These are phyloP conservation scores for Leishmania lainsoni DNA, from an alignment of 208 protist species.

Conservation along the genomic window DNA sequence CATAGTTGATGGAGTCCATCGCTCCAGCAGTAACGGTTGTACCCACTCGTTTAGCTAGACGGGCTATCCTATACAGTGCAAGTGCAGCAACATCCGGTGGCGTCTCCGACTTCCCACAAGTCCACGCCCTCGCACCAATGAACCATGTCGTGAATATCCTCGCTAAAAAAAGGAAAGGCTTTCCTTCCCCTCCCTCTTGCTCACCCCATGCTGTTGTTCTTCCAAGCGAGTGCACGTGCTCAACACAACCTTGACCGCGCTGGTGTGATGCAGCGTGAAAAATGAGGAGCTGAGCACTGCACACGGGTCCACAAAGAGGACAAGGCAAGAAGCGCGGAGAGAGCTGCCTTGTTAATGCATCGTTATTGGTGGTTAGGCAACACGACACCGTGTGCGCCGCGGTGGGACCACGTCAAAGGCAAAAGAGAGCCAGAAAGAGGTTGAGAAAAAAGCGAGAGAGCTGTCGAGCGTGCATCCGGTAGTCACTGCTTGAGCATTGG, in stretches of 20 bases:
- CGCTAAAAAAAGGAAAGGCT: too few relatives aligned
- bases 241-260: neutral
- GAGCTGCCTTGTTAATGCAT: neutral
- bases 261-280: neutral
- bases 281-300: too few relatives aligned
- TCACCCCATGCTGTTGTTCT: neutral
- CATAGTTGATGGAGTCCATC: too few relatives aligned
- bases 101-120: too few relatives aligned
- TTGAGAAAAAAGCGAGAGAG: neutral
- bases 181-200: neutral
- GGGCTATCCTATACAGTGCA: too few relatives aligned
- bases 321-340: neutral
- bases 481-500: neutral
- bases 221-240: neutral
- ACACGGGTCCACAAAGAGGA: neutral
- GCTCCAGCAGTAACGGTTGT: too few relatives aligned
- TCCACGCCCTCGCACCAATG: too few relatives aligned
- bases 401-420: neutral
- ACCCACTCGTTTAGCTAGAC: too few relatives aligned
- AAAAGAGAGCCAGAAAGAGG: constrained; percentile 5
- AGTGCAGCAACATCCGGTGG: too few relatives aligned
- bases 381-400: neutral
- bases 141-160: too few relatives aligned
- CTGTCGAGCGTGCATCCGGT: neutral
- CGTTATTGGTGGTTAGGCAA: neutral